A percentile compares a stretch with the other conserved stretches of the same genome.
These are phyloP conservation scores for Panicum virgatum DNA, from an alignment of 202 grass and related monocot species.

Conservation along the genomic window DNA sequence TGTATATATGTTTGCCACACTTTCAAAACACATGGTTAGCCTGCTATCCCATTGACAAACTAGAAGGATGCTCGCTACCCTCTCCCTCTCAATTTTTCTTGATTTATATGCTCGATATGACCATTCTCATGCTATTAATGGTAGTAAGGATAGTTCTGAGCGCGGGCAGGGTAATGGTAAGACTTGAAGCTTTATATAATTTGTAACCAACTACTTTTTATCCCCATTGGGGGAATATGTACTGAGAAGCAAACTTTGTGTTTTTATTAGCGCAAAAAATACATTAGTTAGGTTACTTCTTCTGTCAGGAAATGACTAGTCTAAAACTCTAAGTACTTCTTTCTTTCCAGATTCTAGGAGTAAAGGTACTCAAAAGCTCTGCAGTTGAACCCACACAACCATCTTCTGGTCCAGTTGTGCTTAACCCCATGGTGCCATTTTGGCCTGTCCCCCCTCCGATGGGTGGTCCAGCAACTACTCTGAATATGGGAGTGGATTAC, in stretches of 20 bases:
- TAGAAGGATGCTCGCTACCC: conserved; percentile 26
- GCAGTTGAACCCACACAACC: conserved; percentile 43
- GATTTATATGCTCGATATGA: conserved; percentile 28
- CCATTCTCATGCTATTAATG: conserved; percentile 22
- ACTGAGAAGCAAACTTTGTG: background rate
- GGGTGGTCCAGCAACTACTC: conserved; percentile 49
- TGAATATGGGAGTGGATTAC: conserved; percentile 45
- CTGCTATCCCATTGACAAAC: conserved; percentile 16
- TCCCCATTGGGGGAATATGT: background rate
- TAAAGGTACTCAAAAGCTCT: conserved; percentile 48
- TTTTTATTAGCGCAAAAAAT: conserved; percentile 30
- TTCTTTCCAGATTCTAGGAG: conserved; percentile 40
- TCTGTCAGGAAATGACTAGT: conserved; percentile 17
- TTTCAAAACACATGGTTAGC: conserved; percentile 13
- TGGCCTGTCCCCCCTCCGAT: conserved; percentile 52
- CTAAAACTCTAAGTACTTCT: conserved; percentile 30
- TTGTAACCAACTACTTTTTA: background rate
- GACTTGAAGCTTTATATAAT: conserved; percentile 13
- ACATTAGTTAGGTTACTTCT: background rate
- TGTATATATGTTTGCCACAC: background rate
- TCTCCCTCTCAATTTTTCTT: conserved; percentile 9
- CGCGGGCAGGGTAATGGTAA: conserved; percentile 51
- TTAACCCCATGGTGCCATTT: conserved; percentile 68
- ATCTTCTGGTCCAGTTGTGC: conserved; percentile 51
- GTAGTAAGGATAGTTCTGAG: conserved; percentile 56